Conservation (phyloP, 306 rosid species). For the Citrullus colocynthis region DNA sequence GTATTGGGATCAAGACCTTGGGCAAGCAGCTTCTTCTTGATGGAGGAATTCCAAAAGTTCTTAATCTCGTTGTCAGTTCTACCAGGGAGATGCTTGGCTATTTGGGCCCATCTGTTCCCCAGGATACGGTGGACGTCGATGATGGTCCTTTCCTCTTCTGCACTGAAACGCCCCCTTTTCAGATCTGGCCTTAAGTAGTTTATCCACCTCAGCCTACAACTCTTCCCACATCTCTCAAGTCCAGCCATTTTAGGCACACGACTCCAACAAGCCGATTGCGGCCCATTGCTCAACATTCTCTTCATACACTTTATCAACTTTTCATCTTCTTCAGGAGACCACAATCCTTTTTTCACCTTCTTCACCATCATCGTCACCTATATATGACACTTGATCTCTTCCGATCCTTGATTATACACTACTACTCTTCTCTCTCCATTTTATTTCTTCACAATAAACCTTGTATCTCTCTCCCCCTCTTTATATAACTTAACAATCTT, state of each 20-base stretch:
- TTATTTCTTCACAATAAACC: too few species aligned
- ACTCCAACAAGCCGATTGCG: slow-evolving; percentile 47
- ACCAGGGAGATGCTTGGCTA: slow-evolving; percentile 90
- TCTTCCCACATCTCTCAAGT: slow-evolving; percentile 76
- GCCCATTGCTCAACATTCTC: too few species aligned
- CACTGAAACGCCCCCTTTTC: slow-evolving; percentile 66
- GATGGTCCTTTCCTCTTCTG: slow-evolving; percentile 59
- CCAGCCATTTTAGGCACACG: slow-evolving; percentile 73
- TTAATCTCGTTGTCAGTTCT: slow-evolving; percentile 90
- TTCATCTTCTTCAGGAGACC: slow-evolving; percentile 98
- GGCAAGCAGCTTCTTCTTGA: slow-evolving; percentile 71
- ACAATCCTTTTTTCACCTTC: slow-evolving; percentile 74
- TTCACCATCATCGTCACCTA: too few species aligned
- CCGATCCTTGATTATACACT: too few species aligned
- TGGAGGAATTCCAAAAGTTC: slow-evolving; percentile 86
- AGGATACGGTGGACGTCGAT: slow-evolving; percentile 74
- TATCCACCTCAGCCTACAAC: slow-evolving; percentile 82
- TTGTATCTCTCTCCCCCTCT: too few species aligned
- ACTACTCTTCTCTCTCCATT: too few species aligned
- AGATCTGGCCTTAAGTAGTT: slow-evolving; percentile 79
- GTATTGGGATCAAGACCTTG: slow-evolving; percentile 87
- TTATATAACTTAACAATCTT: too few species aligned
- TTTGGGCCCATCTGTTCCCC: slow-evolving; percentile 91
- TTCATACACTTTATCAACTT: slow-evolving; percentile 39
- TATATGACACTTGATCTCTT: too few species aligned